phyloP scores from a whole-genome alignment of 108 stramenopile genomes.

The Epithemia pelagica region DNA sequence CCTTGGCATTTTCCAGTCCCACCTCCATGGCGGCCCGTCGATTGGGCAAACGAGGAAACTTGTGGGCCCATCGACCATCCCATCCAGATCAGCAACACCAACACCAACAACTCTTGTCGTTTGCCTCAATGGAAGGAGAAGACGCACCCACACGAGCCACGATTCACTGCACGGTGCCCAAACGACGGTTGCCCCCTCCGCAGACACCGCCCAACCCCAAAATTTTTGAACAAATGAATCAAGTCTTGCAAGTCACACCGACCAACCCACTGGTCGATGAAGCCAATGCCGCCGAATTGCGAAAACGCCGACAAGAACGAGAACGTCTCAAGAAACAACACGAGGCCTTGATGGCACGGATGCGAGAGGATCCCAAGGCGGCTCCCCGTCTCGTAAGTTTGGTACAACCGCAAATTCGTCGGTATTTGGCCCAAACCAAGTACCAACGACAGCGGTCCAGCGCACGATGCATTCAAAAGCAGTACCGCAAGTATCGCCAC shows the following conservation, averaged over 20 bases:
- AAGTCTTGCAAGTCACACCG: neutral
- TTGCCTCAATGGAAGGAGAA: neutral
- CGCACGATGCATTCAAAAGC: neutral
- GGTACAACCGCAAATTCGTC: neutral
- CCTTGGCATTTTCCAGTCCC: neutral
- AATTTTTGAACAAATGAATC: neutral
- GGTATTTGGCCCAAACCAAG: neutral
- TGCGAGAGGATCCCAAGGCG: neutral
- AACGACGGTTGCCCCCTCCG: neutral
- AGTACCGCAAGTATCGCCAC: neutral
- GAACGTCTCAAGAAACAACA: neutral
- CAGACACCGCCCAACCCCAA: neutral
- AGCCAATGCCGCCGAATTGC: neutral
- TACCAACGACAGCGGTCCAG: neutral
- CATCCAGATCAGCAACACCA: too few species aligned
- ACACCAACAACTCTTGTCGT: too few species aligned
- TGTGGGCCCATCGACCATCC: neutral
- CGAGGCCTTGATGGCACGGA: neutral
- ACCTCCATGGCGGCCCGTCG: neutral
- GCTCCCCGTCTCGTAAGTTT: neutral
- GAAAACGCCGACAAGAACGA: neutral
- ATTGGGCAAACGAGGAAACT: neutral
- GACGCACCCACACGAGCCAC: neutral
- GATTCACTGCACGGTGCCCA: neutral
- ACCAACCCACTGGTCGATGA: neutral